phyloP scores from a whole-genome alignment of 1,284 basidiomycete genomes.

The Cutaneotrichosporon mucoides region DNA sequence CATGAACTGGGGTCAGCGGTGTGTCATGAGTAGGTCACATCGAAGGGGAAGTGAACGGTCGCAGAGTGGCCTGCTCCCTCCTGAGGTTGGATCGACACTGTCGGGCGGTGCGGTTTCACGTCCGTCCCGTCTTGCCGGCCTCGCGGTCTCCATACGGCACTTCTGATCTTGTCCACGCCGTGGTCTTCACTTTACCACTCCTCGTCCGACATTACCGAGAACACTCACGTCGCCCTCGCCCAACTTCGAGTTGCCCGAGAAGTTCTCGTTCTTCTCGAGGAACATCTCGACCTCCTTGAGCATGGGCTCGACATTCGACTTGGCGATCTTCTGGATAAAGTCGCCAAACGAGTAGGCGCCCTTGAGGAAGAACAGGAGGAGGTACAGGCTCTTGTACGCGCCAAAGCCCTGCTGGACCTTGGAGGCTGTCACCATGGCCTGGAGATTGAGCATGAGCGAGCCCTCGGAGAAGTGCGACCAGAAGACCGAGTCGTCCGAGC shows the following conservation, averaged over 20 bases:
- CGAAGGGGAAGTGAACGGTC: too few species aligned
- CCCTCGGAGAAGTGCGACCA: constrained; percentile 43
- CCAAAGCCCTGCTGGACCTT: constrained; percentile 1
- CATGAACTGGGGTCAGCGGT: constrained; percentile 13
- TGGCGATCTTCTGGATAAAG: background rate
- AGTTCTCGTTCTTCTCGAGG: constrained; percentile 25
- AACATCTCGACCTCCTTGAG: constrained; percentile 30
- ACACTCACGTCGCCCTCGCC: constrained; percentile 40
- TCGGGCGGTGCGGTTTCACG: too few species aligned
- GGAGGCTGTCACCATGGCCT: constrained; percentile 6
- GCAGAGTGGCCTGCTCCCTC: too few species aligned
- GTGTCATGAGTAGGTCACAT: too few species aligned
- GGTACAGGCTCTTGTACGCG: background rate
- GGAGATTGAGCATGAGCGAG: constrained; percentile 35
- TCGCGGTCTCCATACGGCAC: too few species aligned
- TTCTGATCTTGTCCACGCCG: too few species aligned
- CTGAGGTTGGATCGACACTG: too few species aligned
- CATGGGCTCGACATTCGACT: constrained; percentile 14
- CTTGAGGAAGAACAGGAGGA: background rate
- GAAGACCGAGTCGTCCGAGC: constrained; percentile 26
- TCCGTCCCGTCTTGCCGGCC: too few species aligned
- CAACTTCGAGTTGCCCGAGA: constrained; percentile 32
- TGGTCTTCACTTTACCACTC: too few species aligned
- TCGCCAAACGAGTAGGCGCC: background rate
- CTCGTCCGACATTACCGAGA: too few species aligned